A percentile compares a stretch with the other conserved stretches of the same genome.
Evolutionary conservation across 805 yeast genomes (phyloP).

Genomic region (Sporopachydermia quercuum): DNA sequence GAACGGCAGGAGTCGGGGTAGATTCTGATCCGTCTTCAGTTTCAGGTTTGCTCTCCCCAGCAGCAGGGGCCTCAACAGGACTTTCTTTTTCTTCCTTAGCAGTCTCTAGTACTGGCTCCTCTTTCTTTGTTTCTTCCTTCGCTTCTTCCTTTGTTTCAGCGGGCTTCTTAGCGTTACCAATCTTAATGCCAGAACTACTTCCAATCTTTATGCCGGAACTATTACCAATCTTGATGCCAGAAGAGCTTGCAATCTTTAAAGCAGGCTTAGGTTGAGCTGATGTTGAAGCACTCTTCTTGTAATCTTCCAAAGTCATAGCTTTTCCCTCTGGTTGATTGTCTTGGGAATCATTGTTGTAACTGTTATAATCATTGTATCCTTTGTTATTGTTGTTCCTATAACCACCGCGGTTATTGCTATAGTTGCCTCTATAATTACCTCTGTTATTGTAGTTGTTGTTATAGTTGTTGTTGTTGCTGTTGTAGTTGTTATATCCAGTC

Average conservation of each 20-base stretch:
- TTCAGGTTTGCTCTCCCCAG: slow-evolving; percentile 10
- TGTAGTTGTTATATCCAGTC: slow-evolving; percentile 18
- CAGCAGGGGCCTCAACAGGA: slow-evolving; percentile 10
- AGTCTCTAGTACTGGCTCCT: too few relatives aligned
- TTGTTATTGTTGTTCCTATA: slow-evolving; percentile 12
- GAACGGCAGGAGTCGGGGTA: slow-evolving; percentile 12
- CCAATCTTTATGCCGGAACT: slow-evolving; percentile 24
- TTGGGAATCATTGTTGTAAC: slow-evolving; percentile 10
- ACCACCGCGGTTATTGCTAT: slow-evolving; percentile 11
- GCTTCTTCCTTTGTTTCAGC: slow-evolving; percentile 15
- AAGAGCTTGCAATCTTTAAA: slow-evolving; percentile 49
- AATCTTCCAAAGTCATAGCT: slow-evolving; percentile 73
- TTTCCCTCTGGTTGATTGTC: slow-evolving; percentile 16
- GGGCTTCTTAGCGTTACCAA: slow-evolving; percentile 15
- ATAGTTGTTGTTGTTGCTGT: slow-evolving; percentile 10
- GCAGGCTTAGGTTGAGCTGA: slow-evolving; percentile 28
- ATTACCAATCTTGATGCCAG: slow-evolving; percentile 48
- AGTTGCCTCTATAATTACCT: background rate
- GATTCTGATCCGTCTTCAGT: slow-evolving; percentile 7
- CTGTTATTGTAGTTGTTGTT: slow-evolving; percentile 15
- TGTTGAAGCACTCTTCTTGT: slow-evolving; percentile 35
- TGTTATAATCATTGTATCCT: slow-evolving; percentile 12
- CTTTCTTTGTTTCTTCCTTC: slow-evolving; percentile 8
- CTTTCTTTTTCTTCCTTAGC: slow-evolving; percentile 12
- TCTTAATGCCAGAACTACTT: slow-evolving; percentile 14